phyloP scores from a whole-genome alignment of 2,329 filamentous ascomycete genomes.

The Talaromyces sp. region DNA sequence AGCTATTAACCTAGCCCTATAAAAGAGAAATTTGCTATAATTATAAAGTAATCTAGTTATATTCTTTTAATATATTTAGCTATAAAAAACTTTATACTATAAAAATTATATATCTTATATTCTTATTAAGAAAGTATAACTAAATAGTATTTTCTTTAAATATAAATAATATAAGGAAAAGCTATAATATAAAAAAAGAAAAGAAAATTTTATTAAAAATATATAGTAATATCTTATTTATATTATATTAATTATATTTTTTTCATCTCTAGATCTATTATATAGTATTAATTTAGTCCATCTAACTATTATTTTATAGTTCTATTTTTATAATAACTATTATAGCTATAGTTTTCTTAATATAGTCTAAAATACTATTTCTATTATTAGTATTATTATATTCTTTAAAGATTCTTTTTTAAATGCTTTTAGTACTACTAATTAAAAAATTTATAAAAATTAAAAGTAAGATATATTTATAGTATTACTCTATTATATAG shows the following conservation, averaged over 20 bases:
- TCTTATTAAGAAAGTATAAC: no score
- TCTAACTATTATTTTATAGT: background rate
- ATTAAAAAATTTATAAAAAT: background rate
- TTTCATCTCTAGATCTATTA: background rate
- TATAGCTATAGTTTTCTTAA: background rate
- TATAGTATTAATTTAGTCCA: background rate
- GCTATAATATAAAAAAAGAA: no score
- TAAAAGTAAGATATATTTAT: background rate
- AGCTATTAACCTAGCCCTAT: background rate
- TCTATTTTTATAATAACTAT: background rate
- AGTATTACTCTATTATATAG: background rate
- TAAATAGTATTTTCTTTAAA: no score
- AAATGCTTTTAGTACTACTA: background rate
- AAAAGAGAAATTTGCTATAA: background rate
- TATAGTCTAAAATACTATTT: background rate
- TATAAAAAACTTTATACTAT: no score
- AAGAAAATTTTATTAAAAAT: no score
- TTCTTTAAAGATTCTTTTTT: background rate
- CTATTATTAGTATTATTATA: background rate
- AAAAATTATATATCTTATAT: background rate
- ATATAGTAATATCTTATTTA: no score
- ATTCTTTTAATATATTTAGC: background rate
- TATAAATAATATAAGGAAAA: no score
- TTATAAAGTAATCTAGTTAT: background rate
- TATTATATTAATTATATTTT: background rate